Conservation (phyloP, 169 alveolate species). For the Eimeria necatrix region DNA sequence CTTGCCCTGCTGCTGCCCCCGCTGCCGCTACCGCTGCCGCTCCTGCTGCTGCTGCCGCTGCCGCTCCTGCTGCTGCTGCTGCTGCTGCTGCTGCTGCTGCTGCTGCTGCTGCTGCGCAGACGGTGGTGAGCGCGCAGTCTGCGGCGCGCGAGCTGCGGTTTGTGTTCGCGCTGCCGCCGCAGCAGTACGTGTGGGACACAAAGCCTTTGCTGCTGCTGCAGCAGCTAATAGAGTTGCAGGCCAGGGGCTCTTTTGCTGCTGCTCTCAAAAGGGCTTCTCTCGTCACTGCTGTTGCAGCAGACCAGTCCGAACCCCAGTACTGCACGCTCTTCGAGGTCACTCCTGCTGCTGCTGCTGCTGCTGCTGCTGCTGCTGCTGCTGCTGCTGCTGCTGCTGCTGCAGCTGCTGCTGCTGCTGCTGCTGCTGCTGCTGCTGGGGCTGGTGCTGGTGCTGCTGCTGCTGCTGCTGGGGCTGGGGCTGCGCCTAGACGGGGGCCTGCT, state of each 20-base stretch:
- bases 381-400: background rate
- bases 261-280: constrained; percentile 86
- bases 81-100: no score
- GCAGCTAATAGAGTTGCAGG: constrained; percentile 88
- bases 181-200: background rate
- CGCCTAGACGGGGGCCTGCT: background rate
- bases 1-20: no score
- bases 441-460: background rate
- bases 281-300: constrained; percentile 75
- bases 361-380: constrained; percentile 10
- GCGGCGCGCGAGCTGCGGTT: constrained; percentile 21
- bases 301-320: constrained; percentile 43
- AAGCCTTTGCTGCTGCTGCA: constrained; percentile 32
- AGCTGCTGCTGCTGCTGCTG: background rate
- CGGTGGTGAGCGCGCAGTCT: constrained; percentile 6
- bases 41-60: no score
- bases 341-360: background rate
- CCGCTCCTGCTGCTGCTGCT: no score
- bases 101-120: background rate
- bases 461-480: background rate
- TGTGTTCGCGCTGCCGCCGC: constrained; percentile 70
- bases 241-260: constrained; percentile 87
- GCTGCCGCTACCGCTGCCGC: no score
- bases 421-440: background rate
- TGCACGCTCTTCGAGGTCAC: constrained; percentile 72